Base-by-base conservation (phyloP, 768 basidiomycete genomes). In the Lactarius sanguifluus region DNA sequence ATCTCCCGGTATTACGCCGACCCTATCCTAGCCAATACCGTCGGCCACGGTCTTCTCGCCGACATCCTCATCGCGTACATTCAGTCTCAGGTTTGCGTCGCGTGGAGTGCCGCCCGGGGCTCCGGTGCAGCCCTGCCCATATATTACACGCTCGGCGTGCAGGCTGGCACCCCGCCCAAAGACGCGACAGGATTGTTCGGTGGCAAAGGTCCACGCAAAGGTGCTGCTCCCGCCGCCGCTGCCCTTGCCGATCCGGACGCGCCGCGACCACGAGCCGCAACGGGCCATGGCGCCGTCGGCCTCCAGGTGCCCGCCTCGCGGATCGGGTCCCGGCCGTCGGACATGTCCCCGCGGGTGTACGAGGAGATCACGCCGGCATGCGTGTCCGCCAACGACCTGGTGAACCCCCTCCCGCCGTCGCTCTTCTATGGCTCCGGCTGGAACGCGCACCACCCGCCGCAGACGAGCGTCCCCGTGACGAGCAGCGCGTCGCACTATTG, bases 341-440 rank as follows among this genome's bases (percentile, higher is more conserved):
- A 77, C 70, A 60, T 76, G 32, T 66, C 54, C 38, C 2, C 75
- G 15, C 76, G 79, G 1, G 81, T 85, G 4, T 96, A 90, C 76
- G 86, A 91, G 75, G 97, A 98, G 76, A 85, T 96, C 59, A 83
- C 86, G 45, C 97, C 96, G 8, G 94, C 83, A 79, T 98, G 97
- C 76, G 94, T 93, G 0, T 90, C 89, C 25, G 97, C 97, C n/a
- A 96, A 98, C 77, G 96, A 99, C 75, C 82, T 98, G 60, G 93
- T 99, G 77, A 98, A 98, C 78, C 97, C 97, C 1, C 82, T 98
- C 0, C 96, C 96, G n/a, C 86, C 89, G 0, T 92, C 92, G 36
- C 78, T 98, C 71, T 98, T 98, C 80, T 91, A 90, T 68, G 97
- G 95, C 36, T 89, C 90, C 0, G 97, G 97, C 7, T 99, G 96